These are phyloP conservation scores for Polyporus arcularius DNA, from an alignment of 768 basidiomycete genomes.

Conservation along the genomic window DNA sequence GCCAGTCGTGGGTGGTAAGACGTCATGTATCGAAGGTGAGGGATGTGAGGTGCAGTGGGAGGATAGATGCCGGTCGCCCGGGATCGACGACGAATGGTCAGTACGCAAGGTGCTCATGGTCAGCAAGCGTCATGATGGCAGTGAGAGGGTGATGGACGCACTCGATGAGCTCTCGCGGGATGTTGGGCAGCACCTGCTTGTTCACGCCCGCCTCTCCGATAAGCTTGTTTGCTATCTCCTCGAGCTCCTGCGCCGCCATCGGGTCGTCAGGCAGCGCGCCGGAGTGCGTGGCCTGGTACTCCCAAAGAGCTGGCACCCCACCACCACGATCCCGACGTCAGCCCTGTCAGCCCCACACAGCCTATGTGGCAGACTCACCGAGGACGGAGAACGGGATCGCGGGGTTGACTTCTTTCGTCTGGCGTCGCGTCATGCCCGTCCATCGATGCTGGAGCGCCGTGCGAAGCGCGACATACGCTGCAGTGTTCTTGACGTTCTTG, in stretches of 20 bases:
- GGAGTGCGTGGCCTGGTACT: conserved; percentile 65
- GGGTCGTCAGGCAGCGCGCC: conserved; percentile 57
- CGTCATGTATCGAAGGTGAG: neutral
- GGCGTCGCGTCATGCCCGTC: conserved; percentile 66
- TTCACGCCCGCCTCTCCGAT: conserved; percentile 68
- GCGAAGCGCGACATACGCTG: conserved; percentile 64
- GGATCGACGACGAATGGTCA: neutral
- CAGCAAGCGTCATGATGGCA: neutral
- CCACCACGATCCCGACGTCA: neutral
- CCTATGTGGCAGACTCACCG: conserved; percentile 43
- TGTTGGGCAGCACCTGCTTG: conserved; percentile 57
- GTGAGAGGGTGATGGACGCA: conserved; percentile 35
- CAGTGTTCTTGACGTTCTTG: conserved; percentile 61
- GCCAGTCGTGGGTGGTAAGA: neutral
- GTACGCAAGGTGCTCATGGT: neutral
- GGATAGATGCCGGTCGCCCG: neutral
- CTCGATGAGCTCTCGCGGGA: conserved; percentile 66
- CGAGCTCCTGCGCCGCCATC: conserved; percentile 55
- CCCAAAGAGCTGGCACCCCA: conserved; percentile 67
- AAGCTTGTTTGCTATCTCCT: conserved; percentile 62
- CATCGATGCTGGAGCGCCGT: conserved; percentile 70
- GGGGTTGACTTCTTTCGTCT: conserved; percentile 86
- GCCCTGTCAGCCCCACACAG: neutral
- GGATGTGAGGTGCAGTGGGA: neutral
- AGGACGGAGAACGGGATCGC: conserved; percentile 69